Base-by-base conservation (phyloP, 2,329 filamentous ascomycete species). In the Monilinia laxa region DNA sequence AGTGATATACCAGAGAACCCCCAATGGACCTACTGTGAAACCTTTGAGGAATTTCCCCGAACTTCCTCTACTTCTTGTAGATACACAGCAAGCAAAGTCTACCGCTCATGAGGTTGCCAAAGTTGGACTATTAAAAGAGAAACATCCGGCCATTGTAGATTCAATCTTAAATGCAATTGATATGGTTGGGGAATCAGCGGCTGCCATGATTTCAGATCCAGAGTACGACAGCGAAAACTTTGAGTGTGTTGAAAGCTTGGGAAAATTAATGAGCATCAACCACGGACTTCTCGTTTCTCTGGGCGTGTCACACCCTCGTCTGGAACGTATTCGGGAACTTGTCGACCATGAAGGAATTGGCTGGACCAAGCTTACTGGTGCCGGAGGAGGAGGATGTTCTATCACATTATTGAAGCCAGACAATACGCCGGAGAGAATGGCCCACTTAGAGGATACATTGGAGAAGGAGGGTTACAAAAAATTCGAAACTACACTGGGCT, bases 361-460 rank as follows among this genome's bases (percentile, higher is more conserved):
- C 40, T 99, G 93, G 93, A 97, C 95, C 16, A 99, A 99, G 78
- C 84, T 99, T 67, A 99, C 95, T 0, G 95, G 95, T 45, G 95
- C 95, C 1, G 95, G 95, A 28, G 96, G 95, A 16, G 96, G 95
- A 66, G 95, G 95, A 3, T 98, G 96, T 78, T 94, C 93, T 3
- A 98, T 99, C 72, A 96, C 94, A 0, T 81, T 99, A 4, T 82
- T 99, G 59, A 90, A 89, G 70, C 90, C 91, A 0, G 86, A 85
- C 40, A 81, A 85, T 1, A 76, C 85, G 9, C 73, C 76, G 20
- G 80, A 85, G 68, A 85, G 85, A 73, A 79, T 96, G 38, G 78
- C 81, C 31, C 80, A 82, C 12, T 80, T 98, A 20, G 87, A 94
- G 71, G 76, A 81, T 51, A 85, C 87, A 69, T 84, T 94, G 2